phyloP scores from a whole-genome alignment of 805 yeast genomes.

The Suhomyces sp. region DNA sequence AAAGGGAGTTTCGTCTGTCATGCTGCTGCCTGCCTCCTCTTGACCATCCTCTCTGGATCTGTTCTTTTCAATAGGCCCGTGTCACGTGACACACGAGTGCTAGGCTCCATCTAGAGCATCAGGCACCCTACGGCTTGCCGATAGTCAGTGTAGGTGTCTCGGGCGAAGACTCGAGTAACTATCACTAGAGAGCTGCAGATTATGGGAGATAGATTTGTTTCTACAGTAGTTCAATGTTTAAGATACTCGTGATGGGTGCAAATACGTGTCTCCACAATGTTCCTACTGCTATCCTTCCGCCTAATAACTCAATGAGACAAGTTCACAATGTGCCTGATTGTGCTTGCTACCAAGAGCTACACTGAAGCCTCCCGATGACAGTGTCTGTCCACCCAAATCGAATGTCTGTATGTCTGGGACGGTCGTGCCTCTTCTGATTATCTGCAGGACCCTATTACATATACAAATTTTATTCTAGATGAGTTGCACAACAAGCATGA shows the following conservation, averaged over 20 bases:
- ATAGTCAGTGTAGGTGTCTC: too few relatives aligned
- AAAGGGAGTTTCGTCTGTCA: constrained; percentile 35
- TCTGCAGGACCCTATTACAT: background rate
- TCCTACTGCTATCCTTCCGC: background rate
- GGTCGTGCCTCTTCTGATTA: background rate
- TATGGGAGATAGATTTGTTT: too few relatives aligned
- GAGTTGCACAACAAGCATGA: constrained; percentile 1
- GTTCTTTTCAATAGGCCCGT: background rate
- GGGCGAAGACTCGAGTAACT: too few relatives aligned
- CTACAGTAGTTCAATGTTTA: background rate
- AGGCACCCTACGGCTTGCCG: too few relatives aligned
- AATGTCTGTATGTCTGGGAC: background rate
- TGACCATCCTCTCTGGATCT: background rate
- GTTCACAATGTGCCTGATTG: background rate
- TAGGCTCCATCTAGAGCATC: background rate
- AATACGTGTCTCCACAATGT: background rate
- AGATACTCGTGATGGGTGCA: background rate
- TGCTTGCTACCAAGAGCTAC: too few relatives aligned
- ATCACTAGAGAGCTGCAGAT: background rate
- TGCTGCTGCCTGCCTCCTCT: background rate
- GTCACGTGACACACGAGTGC: background rate
- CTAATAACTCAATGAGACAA: too few relatives aligned
- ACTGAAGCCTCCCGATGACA: background rate
- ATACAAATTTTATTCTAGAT: background rate
- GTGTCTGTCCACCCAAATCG: background rate